A percentile compares a stretch with the other conserved stretches of the same genome.
phyloP scores from a whole-genome alignment of 371 early-diverging fungal species.

The Mortierella sp. region DNA sequence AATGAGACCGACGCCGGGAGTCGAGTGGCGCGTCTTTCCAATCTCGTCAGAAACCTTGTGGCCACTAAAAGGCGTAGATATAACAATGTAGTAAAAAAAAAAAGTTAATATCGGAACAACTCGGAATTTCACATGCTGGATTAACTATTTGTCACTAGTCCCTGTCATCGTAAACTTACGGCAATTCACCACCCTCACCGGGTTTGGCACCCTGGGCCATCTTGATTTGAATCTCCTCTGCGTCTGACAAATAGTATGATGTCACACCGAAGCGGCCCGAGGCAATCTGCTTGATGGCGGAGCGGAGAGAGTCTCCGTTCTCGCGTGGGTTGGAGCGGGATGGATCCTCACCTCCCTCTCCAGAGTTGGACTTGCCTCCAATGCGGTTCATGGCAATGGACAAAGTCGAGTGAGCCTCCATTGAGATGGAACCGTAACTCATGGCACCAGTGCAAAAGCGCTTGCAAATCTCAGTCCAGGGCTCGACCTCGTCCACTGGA shows the following conservation, averaged over 20 bases:
- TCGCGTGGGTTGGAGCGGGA: constrained; percentile 73
- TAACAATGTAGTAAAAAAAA: constrained; percentile 30
- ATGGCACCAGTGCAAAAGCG: constrained; percentile 98
- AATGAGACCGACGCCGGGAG: constrained; percentile 95
- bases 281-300: constrained; percentile 98
- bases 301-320: constrained; percentile 87
- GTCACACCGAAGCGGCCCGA: constrained; percentile 98
- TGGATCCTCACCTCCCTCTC: constrained; percentile 98
- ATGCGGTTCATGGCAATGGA: constrained; percentile 96
- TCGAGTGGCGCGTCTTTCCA: constrained; percentile 94
- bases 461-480: constrained; percentile 95
- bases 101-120: constrained; percentile 59
- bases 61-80: constrained; percentile 63
- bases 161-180: constrained; percentile 30
- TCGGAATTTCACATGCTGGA: constrained; percentile 23
- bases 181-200: constrained; percentile 92
- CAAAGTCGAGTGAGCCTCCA: constrained; percentile 93
- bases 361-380: constrained; percentile 97
- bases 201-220: constrained; percentile 99
- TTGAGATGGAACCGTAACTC: constrained; percentile 98
- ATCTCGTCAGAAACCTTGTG: constrained; percentile 92
- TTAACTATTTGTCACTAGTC: neutral
- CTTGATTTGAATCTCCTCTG: constrained; percentile 98
- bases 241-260: constrained; percentile 90
- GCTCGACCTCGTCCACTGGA: constrained; percentile 95